Conservation (phyloP, 2,329 filamentous ascomycete species). For the Blastomyces percursus region DNA sequence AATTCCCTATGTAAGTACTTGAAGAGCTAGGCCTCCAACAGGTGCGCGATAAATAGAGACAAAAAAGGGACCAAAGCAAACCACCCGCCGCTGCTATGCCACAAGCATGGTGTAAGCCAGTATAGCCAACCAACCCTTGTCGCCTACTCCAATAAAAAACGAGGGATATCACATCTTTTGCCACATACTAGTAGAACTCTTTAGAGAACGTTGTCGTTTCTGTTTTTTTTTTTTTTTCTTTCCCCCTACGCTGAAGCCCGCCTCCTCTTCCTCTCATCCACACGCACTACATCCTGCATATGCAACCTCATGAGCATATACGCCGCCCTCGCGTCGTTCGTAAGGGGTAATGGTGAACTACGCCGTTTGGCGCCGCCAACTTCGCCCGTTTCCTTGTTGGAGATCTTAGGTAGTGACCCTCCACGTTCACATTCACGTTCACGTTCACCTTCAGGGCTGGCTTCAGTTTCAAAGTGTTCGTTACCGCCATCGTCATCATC, state of each 20-base stretch:
- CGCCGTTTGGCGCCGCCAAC: slow-evolving; percentile 3
- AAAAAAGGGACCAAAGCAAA: background rate
- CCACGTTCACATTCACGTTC: background rate
- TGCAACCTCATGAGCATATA: slow-evolving; percentile 28
- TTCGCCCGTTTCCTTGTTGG: slow-evolving; percentile 10
- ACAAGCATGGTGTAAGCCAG: background rate
- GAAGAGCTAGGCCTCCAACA: background rate
- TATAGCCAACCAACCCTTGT: background rate
- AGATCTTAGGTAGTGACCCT: background rate
- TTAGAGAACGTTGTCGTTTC: no score
- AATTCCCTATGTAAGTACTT: background rate
- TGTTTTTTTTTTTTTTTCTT: background rate
- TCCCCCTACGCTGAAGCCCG: slow-evolving; percentile 12
- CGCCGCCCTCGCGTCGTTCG: slow-evolving; percentile 27
- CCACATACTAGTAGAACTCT: background rate
- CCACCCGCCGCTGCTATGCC: background rate
- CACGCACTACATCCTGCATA: slow-evolving; percentile 21
- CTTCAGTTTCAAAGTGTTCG: background rate
- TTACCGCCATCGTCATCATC: slow-evolving; percentile 11
- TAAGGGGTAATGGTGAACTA: slow-evolving; percentile 18
- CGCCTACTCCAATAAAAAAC: background rate
- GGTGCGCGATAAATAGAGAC: background rate
- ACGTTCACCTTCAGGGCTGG: slow-evolving; percentile 5
- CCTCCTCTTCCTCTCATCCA: slow-evolving; percentile 16
- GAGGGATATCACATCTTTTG: background rate